Conservation (phyloP, 2,329 filamentous ascomycete species). For the Trichoderma afroharzianum region DNA sequence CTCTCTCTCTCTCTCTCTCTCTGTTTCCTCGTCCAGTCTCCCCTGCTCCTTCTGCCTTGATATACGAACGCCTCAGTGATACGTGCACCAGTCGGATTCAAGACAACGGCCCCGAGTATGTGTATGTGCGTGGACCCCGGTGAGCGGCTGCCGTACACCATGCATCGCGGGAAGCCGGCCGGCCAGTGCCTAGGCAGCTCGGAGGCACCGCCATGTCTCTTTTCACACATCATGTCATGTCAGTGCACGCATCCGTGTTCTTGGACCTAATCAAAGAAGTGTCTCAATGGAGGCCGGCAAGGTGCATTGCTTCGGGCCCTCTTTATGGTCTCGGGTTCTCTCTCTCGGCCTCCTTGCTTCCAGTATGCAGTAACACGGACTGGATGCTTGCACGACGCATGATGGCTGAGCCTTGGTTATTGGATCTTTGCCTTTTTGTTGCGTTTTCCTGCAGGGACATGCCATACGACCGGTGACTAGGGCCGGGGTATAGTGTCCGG, state of each 20-base stretch:
- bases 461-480: background rate
- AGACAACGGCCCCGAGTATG: constrained; percentile 4
- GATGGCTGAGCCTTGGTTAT: background rate
- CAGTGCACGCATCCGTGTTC: background rate
- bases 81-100: constrained; percentile 15
- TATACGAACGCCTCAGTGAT: background rate
- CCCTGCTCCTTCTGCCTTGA: background rate
- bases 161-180: constrained; percentile 10
- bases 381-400: background rate
- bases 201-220: constrained; percentile 10
- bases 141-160: constrained; percentile 10
- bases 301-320: background rate
- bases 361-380: background rate
- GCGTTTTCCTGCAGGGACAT: background rate
- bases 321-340: background rate
- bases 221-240: background rate
- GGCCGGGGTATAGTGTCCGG: background rate
- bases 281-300: background rate
- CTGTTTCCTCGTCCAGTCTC: background rate
- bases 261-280: background rate
- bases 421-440: background rate
- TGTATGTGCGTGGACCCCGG: constrained; percentile 8
- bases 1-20: background rate
- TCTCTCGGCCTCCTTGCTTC: background rate
- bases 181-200: constrained; percentile 1